Evolutionary conservation across 2,329 filamentous ascomycete species (phyloP).

Genomic region (Neonectria hederae): DNA sequence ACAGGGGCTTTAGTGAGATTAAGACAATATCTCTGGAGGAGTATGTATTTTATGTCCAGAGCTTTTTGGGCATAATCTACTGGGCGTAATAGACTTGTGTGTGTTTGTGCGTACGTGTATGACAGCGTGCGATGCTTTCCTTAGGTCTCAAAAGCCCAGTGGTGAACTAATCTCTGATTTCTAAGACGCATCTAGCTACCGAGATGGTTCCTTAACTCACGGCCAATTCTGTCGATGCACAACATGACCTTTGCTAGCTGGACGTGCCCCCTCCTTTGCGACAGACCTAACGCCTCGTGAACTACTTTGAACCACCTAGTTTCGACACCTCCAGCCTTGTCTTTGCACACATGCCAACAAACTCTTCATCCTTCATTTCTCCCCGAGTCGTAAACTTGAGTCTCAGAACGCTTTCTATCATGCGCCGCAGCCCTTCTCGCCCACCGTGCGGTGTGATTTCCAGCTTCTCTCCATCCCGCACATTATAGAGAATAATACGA

Average conservation of each 20-base stretch:
- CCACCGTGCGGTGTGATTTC: slow-evolving; percentile 29
- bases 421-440: slow-evolving; percentile 4
- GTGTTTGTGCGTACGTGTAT: no score
- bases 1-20: no score
- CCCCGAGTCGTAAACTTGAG: slow-evolving; percentile 30
- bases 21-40: no score
- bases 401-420: slow-evolving; percentile 33
- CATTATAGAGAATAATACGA: slow-evolving; percentile 40
- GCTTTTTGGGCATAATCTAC: no score
- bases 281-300: neutral
- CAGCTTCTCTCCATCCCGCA: slow-evolving; percentile 40
- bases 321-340: slow-evolving; percentile 16
- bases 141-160: no score
- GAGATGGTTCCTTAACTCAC: no score
- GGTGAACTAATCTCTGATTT: no score
- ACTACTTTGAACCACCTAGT: neutral
- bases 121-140: no score
- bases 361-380: slow-evolving; percentile 22
- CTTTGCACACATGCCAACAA: slow-evolving; percentile 20
- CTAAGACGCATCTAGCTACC: no score
- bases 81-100: no score
- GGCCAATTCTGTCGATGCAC: neutral
- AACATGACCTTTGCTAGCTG: neutral
- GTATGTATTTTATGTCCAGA: no score
- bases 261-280: neutral